Conservation (phyloP, 345 rosid species). For the Hibiscus trionum region DNA sequence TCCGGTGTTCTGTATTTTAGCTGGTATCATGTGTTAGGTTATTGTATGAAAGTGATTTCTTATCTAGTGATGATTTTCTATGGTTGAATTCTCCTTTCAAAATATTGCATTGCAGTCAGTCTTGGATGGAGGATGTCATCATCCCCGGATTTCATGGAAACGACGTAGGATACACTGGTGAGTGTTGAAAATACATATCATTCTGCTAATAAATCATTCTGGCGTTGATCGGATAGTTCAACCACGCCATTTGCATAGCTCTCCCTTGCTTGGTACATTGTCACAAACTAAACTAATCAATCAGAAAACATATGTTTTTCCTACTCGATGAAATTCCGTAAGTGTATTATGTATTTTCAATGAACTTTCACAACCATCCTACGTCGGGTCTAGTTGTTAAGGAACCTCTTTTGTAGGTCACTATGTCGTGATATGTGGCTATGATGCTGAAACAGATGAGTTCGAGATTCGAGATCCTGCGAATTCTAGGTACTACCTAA, state of each 20-base stretch:
- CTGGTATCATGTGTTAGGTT: background rate
- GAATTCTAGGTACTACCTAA: constrained; percentile 54
- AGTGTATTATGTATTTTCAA: background rate
- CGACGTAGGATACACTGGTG: constrained; percentile 62
- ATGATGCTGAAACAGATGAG: constrained; percentile 63
- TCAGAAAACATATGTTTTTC: too few species aligned
- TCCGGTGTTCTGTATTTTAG: background rate
- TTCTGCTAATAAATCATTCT: too few species aligned
- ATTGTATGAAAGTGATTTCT: background rate
- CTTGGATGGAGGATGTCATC: constrained; percentile 59
- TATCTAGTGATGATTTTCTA: background rate
- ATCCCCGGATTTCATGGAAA: constrained; percentile 38
- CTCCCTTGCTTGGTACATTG: too few species aligned
- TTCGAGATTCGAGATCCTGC: constrained; percentile 98
- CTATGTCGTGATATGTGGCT: constrained; percentile 83
- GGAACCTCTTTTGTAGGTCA: constrained; percentile 47
- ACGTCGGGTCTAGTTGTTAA: background rate
- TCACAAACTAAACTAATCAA: too few species aligned
- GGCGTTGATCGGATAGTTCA: too few species aligned
- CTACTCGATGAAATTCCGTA: too few species aligned
- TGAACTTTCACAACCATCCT: background rate
- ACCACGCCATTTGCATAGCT: constrained; percentile 1
- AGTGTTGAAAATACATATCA: constrained; percentile 11
- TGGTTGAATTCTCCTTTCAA: constrained; percentile 3
- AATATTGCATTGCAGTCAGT: constrained; percentile 34